Percentiles rank a stretch among this genome's conserved stretches.
These are phyloP conservation scores for Globisporangium iwayamae DNA, from an alignment of 352 stramenopile genomes.

Conservation along the genomic window DNA sequence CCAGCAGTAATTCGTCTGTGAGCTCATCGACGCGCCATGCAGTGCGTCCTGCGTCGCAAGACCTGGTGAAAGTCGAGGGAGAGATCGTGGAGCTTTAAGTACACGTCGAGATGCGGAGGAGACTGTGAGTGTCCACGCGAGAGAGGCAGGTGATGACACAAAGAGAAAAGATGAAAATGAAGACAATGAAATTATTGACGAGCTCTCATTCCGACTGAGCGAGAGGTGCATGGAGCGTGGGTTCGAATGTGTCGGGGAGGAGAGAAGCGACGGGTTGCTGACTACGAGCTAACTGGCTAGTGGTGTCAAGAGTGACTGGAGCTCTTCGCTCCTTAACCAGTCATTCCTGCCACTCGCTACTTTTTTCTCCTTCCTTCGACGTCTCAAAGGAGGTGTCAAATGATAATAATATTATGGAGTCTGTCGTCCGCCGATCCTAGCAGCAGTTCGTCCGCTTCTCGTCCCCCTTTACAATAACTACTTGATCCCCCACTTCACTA, in stretches of 20 bases:
- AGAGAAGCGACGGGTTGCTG: neutral
- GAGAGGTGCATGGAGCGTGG: neutral
- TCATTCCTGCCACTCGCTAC: neutral
- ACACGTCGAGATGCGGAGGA: neutral
- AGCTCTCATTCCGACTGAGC: neutral
- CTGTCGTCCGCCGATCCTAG: neutral
- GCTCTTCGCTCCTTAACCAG: neutral
- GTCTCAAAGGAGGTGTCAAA: neutral
- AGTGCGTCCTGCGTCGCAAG: conserved; percentile 32
- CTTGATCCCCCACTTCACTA: neutral
- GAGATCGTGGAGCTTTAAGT: conserved; percentile 55
- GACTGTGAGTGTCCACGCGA: neutral
- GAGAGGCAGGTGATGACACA: neutral
- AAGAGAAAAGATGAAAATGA: neutral
- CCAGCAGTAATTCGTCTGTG: neutral
- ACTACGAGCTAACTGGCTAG: too few species aligned
- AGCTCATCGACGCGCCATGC: conserved; percentile 5
- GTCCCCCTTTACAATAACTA: neutral
- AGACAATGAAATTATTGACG: conserved; percentile 13
- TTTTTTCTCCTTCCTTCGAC: neutral
- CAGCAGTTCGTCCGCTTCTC: neutral
- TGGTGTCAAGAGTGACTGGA: too few species aligned
- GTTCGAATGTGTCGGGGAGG: too few species aligned
- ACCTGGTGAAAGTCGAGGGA: conserved; percentile 50
- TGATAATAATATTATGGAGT: conserved; percentile 5